These are phyloP conservation scores for Quercus engelmannii DNA, from an alignment of 306 rosid species.

Conservation along the genomic window DNA sequence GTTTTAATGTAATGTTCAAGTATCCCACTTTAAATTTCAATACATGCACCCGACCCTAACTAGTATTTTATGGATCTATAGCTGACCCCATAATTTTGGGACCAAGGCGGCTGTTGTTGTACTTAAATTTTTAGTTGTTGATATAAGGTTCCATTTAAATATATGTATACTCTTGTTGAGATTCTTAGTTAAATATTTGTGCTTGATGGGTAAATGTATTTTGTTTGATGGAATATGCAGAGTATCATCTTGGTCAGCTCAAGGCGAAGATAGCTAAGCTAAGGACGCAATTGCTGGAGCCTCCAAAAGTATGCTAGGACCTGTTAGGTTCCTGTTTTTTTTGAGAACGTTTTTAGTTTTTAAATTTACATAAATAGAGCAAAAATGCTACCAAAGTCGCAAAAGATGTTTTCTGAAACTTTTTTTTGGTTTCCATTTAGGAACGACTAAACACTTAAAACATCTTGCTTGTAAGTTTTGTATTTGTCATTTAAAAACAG, in stretches of 20 bases:
- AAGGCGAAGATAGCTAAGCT: constrained; percentile 97
- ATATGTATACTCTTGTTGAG: not conserved
- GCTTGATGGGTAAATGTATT: not conserved
- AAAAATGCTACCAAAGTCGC: not conserved
- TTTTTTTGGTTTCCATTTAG: not conserved
- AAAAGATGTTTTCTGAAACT: not conserved
- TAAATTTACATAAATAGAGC: not conserved
- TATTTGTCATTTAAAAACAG: not conserved
- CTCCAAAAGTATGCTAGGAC: constrained; percentile 68
- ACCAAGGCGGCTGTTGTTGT: too few species aligned
- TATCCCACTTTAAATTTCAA: too few species aligned
- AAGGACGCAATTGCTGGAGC: constrained; percentile 95
- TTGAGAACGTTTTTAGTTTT: not conserved
- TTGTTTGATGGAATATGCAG: constrained; percentile 34
- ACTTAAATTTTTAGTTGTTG: too few species aligned
- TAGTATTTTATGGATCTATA: too few species aligned
- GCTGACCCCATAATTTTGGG: too few species aligned
- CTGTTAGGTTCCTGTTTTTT: not conserved
- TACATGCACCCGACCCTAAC: too few species aligned
- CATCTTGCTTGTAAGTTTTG: not conserved
- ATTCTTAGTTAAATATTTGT: not conserved
- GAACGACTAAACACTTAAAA: not conserved
- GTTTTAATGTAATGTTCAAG: too few species aligned
- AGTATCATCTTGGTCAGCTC: constrained; percentile 99
- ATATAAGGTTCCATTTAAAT: not conserved